A percentile compares a stretch with the other conserved stretches of the same genome.
Evolutionary conservation across 1,284 basidiomycete species (phyloP).

Genomic region (Ustilago nuda): DNA sequence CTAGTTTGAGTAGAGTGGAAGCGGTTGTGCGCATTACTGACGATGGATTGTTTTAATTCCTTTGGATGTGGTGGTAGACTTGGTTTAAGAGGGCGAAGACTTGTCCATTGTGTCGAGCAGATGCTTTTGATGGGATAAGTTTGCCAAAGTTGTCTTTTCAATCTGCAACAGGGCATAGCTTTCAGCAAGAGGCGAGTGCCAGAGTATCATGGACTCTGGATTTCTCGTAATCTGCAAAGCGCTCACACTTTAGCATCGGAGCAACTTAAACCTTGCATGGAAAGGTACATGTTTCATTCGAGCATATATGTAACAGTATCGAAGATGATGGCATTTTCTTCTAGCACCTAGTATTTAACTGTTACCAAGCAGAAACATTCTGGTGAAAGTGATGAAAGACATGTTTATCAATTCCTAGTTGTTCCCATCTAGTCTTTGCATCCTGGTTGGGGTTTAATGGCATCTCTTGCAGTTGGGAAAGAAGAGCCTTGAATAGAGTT

Average conservation of each 20-base stretch:
- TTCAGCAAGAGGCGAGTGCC: neutral
- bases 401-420: slow-evolving; percentile 21
- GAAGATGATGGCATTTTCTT: neutral
- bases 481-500: slow-evolving; percentile 13
- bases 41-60: neutral
- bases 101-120: slow-evolving; percentile 41
- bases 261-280: no score
- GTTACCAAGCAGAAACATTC: slow-evolving; percentile 9
- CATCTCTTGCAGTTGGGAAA: slow-evolving; percentile 13
- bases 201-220: slow-evolving; percentile 16
- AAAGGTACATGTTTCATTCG: no score
- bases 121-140: slow-evolving; percentile 36
- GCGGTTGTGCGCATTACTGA: neutral
- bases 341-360: no score
- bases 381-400: slow-evolving; percentile 11
- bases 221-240: neutral
- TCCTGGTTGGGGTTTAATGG: slow-evolving; percentile 9
- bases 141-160: slow-evolving; percentile 27
- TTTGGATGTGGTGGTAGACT: slow-evolving; percentile 15
- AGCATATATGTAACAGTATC: no score
- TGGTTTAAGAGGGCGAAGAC: slow-evolving; percentile 51
- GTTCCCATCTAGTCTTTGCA: slow-evolving; percentile 13
- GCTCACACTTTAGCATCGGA: neutral
- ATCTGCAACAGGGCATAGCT: slow-evolving; percentile 1
- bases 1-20: no score